Evolutionary conservation across 2,329 filamentous ascomycete species (phyloP).

Genomic region (Penicillium sp.): DNA sequence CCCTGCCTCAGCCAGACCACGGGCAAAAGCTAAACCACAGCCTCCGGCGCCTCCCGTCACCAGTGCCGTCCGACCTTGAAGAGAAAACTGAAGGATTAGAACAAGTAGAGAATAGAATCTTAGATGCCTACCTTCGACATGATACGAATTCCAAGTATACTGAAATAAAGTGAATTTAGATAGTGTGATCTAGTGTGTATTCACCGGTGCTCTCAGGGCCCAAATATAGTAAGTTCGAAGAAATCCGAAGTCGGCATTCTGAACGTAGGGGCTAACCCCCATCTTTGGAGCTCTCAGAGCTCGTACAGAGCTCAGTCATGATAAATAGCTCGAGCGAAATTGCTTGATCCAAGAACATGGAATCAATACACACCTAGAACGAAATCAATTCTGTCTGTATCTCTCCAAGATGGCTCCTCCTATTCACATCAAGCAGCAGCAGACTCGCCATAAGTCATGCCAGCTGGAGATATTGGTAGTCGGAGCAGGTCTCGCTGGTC

Average conservation of each 20-base stretch:
- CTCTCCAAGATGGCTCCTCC: constrained; percentile 42
- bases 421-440: constrained; percentile 49
- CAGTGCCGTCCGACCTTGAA: constrained; percentile 53
- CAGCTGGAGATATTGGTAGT: constrained; percentile 47
- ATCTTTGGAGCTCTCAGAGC: constrained; percentile 17
- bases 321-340: constrained; percentile 16
- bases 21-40: constrained; percentile 51
- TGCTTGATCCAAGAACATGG: not conserved
- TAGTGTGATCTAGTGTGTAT: too few species aligned
- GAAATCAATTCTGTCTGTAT: not conserved
- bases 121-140: constrained; percentile 30
- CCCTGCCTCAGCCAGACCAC: constrained; percentile 52
- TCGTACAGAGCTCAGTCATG: not conserved
- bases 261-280: constrained; percentile 17
- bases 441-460: constrained; percentile 49
- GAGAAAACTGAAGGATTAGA: constrained; percentile 48
- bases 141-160: too few species aligned
- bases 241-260: constrained; percentile 7
- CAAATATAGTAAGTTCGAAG: constrained; percentile 11
- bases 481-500: constrained; percentile 33
- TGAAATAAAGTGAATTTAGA: too few species aligned
- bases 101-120: not conserved
- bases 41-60: constrained; percentile 54
- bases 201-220: not conserved
- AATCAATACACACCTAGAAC: not conserved